Evolutionary conservation across 805 yeast genomes (phyloP).

Genomic region (Zygotorulaspora florentina): DNA sequence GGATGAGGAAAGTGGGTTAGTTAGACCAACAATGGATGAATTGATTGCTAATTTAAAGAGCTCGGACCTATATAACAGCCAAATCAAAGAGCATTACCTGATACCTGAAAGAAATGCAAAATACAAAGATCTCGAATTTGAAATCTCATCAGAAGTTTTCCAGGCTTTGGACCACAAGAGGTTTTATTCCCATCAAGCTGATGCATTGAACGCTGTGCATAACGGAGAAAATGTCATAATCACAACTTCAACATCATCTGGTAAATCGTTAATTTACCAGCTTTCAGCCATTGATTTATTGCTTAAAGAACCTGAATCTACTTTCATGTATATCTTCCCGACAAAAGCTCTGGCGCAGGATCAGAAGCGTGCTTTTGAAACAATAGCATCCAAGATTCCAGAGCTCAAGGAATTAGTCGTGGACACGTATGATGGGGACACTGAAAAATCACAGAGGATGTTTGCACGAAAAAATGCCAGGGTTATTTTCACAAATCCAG

Average conservation of each 20-base stretch:
- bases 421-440: slow-evolving; percentile 93
- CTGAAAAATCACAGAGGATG: slow-evolving; percentile 53
- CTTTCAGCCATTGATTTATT: slow-evolving; percentile 62
- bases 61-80: slow-evolving; percentile 54
- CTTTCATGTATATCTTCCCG: slow-evolving; percentile 88
- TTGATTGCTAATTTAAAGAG: slow-evolving; percentile 48
- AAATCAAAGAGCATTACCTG: slow-evolving; percentile 52
- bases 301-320: slow-evolving; percentile 41
- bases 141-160: slow-evolving; percentile 48
- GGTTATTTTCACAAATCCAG: slow-evolving; percentile 92
- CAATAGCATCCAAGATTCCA: slow-evolving; percentile 49
- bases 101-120: slow-evolving; percentile 45
- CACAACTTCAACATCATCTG: slow-evolving; percentile 95
- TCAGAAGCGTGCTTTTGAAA: slow-evolving; percentile 76
- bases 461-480: slow-evolving; percentile 59
- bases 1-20: slow-evolving; percentile 24
- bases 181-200: slow-evolving; percentile 78
- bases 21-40: slow-evolving; percentile 43
- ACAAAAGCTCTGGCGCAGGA: slow-evolving; percentile 98
- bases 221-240: slow-evolving; percentile 68
- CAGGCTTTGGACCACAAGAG: slow-evolving; percentile 47
- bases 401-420: slow-evolving; percentile 45
- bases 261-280: slow-evolving; percentile 90
- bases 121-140: slow-evolving; percentile 41
- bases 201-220: slow-evolving; percentile 61